Conservation (phyloP, 495 filamentous ascomycete genomes). For the Penicillium simplicissimum region DNA sequence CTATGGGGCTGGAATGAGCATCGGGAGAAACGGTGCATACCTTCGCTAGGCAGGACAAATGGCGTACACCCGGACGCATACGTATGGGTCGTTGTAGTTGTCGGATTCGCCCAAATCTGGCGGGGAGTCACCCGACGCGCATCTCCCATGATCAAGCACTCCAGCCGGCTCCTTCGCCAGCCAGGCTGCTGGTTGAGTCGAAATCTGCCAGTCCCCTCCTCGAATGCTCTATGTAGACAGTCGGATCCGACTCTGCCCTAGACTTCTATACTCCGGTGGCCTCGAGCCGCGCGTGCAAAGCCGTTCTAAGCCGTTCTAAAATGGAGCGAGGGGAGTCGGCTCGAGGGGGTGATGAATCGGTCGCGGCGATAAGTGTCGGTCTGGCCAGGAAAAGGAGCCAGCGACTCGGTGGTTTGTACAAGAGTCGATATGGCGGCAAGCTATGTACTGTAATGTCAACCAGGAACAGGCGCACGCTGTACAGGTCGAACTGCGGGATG, state of each 20-base stretch:
- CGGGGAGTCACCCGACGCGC: conserved; percentile 41
- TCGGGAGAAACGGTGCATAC: conserved; percentile 29
- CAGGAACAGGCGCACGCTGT: background rate
- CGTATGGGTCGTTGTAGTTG: conserved; percentile 38
- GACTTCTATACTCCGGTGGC: conserved; percentile 23
- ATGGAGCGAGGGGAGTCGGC: conserved; percentile 8
- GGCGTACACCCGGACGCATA: conserved; percentile 57
- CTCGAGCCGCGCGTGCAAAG: conserved; percentile 16
- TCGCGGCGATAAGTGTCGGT: background rate
- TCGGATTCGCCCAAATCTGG: conserved; percentile 56
- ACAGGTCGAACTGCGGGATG: background rate
- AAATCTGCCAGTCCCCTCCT: conserved; percentile 14
- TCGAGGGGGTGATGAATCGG: conserved; percentile 2
- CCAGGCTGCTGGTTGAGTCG: conserved; percentile 19
- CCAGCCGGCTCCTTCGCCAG: conserved; percentile 22
- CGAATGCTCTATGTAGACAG: conserved; percentile 1
- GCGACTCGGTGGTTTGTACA: background rate
- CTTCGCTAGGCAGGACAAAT: conserved; percentile 59
- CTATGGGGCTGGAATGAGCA: background rate
- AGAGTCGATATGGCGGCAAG: background rate
- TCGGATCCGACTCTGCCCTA: background rate
- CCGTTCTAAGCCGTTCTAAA: conserved; percentile 8
- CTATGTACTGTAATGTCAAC: background rate
- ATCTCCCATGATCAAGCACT: conserved; percentile 41
- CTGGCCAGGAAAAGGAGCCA: background rate